These are phyloP conservation scores for Boechera retrofracta DNA, from an alignment of 345 rosid genomes.

Conservation along the genomic window DNA sequence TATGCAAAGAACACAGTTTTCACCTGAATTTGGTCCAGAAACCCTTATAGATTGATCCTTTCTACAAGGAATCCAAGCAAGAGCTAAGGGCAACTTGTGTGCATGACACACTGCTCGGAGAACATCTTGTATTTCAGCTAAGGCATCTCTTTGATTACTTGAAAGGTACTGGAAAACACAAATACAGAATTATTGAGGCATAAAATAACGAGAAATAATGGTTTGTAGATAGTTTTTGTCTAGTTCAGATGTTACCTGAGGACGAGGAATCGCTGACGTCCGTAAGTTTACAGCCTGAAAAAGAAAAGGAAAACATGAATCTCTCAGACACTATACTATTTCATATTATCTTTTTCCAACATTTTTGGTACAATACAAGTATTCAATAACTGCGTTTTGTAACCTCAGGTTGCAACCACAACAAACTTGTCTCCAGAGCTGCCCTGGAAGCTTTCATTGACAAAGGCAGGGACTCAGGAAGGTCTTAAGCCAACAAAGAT, in stretches of 20 bases:
- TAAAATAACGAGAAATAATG: neutral
- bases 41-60: slow-evolving; percentile 53
- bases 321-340: slow-evolving; percentile 8
- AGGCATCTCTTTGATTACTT: slow-evolving; percentile 68
- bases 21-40: slow-evolving; percentile 47
- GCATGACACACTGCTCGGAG: slow-evolving; percentile 88
- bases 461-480: slow-evolving; percentile 38
- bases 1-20: slow-evolving; percentile 64
- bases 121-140: slow-evolving; percentile 86
- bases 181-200: slow-evolving; percentile 25
- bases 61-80: slow-evolving; percentile 85
- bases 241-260: slow-evolving; percentile 38
- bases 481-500: slow-evolving; percentile 41
- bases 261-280: slow-evolving; percentile 60
- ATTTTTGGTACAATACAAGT: slow-evolving; percentile 10
- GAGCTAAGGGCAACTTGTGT: slow-evolving; percentile 83
- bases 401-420: slow-evolving; percentile 42
- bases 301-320: slow-evolving; percentile 41
- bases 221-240: neutral
- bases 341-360: slow-evolving; percentile 19
- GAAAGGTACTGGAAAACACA: slow-evolving; percentile 68
- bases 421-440: slow-evolving; percentile 33
- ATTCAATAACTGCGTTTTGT: slow-evolving; percentile 29
- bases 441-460: slow-evolving; percentile 35
- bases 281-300: slow-evolving; percentile 87